phyloP scores from a whole-genome alignment of 306 rosid genomes.

The Prunus dulcis region DNA sequence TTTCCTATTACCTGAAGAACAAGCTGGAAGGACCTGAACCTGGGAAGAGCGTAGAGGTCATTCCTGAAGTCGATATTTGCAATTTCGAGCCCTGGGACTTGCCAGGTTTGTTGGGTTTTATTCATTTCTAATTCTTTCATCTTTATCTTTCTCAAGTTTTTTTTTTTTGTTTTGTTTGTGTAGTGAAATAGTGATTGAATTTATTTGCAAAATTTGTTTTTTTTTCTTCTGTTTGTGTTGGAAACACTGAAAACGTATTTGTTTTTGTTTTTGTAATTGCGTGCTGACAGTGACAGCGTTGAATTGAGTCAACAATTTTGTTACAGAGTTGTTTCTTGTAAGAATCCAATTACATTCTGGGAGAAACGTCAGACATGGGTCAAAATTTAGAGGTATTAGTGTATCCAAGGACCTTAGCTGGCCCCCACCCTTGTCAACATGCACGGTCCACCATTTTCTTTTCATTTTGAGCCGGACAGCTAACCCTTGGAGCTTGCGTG shows the following conservation, averaged over 20 bases:
- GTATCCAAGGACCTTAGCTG: no score
- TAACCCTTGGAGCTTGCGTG: neutral
- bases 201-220: neutral
- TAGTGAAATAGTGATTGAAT: neutral
- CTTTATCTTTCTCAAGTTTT: neutral
- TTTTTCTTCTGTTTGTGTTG: neutral
- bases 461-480: neutral
- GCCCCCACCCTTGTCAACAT: no score
- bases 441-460: neutral
- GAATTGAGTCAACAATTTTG: neutral
- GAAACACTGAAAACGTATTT: neutral
- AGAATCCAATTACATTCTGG: neutral
- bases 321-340: no score
- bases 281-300: neutral
- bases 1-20: constrained; percentile 70
- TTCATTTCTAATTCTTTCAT: no score
- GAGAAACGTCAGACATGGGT: no score
- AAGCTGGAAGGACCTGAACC: constrained; percentile 57
- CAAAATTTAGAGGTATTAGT: no score
- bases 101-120: constrained; percentile 45
- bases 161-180: neutral
- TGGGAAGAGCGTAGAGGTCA: constrained; percentile 67
- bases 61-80: constrained; percentile 81
- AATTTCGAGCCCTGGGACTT: constrained; percentile 90
- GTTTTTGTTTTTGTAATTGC: neutral